Conservation (phyloP, 257 asterid species). For the Forsythia viridissima region DNA sequence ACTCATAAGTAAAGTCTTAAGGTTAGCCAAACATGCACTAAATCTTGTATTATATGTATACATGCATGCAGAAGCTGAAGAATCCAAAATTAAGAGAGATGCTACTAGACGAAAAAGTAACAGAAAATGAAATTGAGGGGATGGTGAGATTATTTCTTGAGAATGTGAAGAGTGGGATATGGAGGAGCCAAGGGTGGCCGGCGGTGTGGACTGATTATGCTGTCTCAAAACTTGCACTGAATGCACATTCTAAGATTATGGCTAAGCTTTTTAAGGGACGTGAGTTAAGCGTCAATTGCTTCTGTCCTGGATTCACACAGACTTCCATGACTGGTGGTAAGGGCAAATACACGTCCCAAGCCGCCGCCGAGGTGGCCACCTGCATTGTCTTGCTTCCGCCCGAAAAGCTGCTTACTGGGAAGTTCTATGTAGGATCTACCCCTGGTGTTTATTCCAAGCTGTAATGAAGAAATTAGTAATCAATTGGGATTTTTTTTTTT, state of each 20-base stretch:
- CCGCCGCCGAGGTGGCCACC: constrained; percentile 48
- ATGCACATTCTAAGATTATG: constrained; percentile 59
- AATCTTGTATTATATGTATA: no score
- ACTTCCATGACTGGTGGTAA: constrained; percentile 79
- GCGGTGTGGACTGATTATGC: constrained; percentile 78
- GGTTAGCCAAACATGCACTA: no score
- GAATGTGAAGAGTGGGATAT: constrained; percentile 53
- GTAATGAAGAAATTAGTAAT: constrained; percentile 11
- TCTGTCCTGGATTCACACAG: constrained; percentile 78
- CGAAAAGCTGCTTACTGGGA: constrained; percentile 57
- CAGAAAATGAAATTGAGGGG: constrained; percentile 44
- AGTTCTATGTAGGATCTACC: constrained; percentile 36
- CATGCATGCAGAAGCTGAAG: constrained; percentile 54
- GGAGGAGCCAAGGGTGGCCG: constrained; percentile 78
- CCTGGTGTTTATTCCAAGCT: constrained; percentile 39
- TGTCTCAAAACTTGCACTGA: constrained; percentile 70
- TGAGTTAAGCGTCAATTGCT: constrained; percentile 61
- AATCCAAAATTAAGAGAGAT: constrained; percentile 41
- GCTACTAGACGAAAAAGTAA: constrained; percentile 51
- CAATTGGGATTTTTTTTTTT: no score
- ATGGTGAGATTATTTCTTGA: constrained; percentile 52
- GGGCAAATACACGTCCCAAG: constrained; percentile 53
- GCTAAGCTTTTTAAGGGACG: constrained; percentile 42
- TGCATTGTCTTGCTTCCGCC: constrained; percentile 46
- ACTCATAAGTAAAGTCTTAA: no score